Base-by-base conservation (phyloP, 2,329 filamentous ascomycete species). In the Pseudofabraea citricarpa region DNA sequence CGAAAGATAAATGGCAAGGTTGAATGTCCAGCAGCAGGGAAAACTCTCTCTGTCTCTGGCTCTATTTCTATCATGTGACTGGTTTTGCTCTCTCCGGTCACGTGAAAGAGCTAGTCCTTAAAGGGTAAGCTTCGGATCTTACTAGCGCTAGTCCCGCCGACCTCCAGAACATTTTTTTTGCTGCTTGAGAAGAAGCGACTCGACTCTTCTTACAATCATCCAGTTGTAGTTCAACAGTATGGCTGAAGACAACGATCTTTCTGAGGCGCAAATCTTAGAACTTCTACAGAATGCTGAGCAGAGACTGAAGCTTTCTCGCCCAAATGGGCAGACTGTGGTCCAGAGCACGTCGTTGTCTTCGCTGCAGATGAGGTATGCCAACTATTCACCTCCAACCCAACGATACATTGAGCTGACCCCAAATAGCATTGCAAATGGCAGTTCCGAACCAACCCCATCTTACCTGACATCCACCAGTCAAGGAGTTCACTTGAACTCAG, bases 231-330 rank as follows among this genome's bases (percentile, higher is more conserved):
- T 32, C 38, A 10, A 40, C 29, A 52, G 22, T 27, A 60, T 59
- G 55, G 51, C 52, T 10, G 27, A 31, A 13, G 58, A 58, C 32
- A 67, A 71, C 41, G 71, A 74, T 41, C 64, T 85, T 48, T 77
- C 74, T 27, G 80, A 85, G 59, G 74, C 79, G 51, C 75, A 84
- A 57, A 75, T 87, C 40, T 73, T 79, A 42, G 66, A 75, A 57
- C 69, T 87, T 44, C 72, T 87, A 40, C 70, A 72, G 42, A 73
- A 83, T 63, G 83, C 83, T 44, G 79, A 85, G 56, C 62, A 65
- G 46, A 73, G 82, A 49, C 64, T 86, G 45, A 57, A 22, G 20
- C 10, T n/a, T 10, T 20, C 20, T 10, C 16, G 51, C 22, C 46
- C 53, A 40, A 21, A 37, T 15, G n/a, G 35, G 19, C 35, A 20